Evolutionary conservation across 2,329 filamentous ascomycete species (phyloP).

Genomic region (Colletotrichum sp.): DNA sequence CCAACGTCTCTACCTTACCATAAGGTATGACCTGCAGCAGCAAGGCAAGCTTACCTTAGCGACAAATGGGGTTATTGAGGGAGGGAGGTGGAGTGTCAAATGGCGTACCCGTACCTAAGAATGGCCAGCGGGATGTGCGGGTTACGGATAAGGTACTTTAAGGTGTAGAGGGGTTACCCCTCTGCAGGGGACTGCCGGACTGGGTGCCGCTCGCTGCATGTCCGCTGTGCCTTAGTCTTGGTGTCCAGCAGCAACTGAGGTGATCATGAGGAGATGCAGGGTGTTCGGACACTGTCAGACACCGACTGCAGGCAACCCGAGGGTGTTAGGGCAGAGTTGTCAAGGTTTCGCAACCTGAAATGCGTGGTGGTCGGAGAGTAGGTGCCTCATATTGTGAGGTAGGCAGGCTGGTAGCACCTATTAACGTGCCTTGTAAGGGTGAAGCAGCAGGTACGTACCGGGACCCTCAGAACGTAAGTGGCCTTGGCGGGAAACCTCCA

Average conservation of each 20-base stretch:
- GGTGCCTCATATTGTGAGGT: not conserved
- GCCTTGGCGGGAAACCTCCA: conserved; percentile 20
- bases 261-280: not conserved
- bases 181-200: conserved; percentile 10
- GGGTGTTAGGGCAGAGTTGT: not conserved
- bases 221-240: not conserved
- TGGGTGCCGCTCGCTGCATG: not conserved
- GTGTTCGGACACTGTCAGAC: not conserved
- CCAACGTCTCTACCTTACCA: not conserved
- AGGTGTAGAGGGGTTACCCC: conserved; percentile 14
- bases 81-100: not conserved
- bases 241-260: not conserved
- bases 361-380: not conserved
- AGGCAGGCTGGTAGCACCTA: not conserved
- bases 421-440: not conserved
- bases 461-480: not conserved
- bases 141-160: conserved; percentile 8
- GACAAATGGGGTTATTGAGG: not conserved
- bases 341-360: not conserved
- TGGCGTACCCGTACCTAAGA: not conserved
- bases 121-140: not conserved
- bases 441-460: conserved; percentile 9
- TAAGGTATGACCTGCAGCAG: not conserved
- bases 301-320: not conserved
- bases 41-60: not conserved